phyloP scores from a whole-genome alignment of 208 protist genomes.

The Leishmania mexicana region DNA sequence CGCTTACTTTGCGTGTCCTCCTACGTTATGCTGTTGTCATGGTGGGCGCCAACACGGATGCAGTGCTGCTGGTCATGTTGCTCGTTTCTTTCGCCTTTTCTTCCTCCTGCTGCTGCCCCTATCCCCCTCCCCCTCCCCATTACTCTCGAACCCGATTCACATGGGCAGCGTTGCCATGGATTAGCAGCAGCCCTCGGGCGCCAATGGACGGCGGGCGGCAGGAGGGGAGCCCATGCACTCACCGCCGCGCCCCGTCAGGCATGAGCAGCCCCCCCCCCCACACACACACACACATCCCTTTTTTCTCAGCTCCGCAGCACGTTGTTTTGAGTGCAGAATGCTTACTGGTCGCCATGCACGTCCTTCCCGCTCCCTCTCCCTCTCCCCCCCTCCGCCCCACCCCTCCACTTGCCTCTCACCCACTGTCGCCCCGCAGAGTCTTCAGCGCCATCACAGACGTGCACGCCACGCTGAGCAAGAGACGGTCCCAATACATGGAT shows the following conservation, averaged over 20 bases:
- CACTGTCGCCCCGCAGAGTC: not conserved
- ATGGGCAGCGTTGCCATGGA: not conserved
- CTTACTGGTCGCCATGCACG: not conserved
- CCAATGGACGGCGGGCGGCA: not conserved
- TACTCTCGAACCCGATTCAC: not conserved
- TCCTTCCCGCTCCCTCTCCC: not conserved
- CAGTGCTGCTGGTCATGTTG: not conserved
- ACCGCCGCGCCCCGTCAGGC: not conserved
- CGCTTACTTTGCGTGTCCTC: not conserved
- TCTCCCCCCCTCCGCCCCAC: not conserved
- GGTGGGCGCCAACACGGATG: not conserved
- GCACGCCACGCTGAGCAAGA: not conserved
- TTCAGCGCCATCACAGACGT: not conserved
- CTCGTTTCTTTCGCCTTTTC: not conserved
- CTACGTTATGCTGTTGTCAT: not conserved
- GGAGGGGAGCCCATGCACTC: not conserved
- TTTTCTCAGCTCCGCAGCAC: not conserved
- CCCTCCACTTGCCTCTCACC: no score
- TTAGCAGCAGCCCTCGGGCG: not conserved
- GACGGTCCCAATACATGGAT: not conserved
- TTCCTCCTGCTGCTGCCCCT: not conserved
- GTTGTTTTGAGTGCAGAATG: not conserved
- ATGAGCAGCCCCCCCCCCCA: not conserved
- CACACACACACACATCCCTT: no score
- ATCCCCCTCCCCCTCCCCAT: not conserved